Percentiles rank a stretch among this genome's conserved stretches.
Evolutionary conservation across 2,329 filamentous ascomycete genomes (phyloP).

Genomic region (Pseudogymnoascus sp.): DNA sequence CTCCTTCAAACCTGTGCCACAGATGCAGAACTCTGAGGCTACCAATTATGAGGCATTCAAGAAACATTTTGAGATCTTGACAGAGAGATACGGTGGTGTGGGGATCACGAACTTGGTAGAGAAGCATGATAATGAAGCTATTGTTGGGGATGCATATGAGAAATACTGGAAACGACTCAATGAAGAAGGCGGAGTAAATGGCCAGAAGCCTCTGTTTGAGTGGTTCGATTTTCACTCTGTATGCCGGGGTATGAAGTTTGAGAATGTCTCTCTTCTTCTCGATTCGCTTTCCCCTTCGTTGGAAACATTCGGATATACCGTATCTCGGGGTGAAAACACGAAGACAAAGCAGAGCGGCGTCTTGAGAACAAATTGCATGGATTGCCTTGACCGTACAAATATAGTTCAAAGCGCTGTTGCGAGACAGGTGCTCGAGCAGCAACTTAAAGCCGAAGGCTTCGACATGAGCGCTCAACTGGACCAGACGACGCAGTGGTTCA

Average conservation of each 20-base stretch:
- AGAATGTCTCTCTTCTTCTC: slow-evolving; percentile 80
- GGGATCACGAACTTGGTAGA: slow-evolving; percentile 83
- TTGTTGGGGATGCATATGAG: slow-evolving; percentile 73
- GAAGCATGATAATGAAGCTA: slow-evolving; percentile 73
- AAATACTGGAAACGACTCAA: slow-evolving; percentile 61
- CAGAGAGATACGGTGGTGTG: slow-evolving; percentile 63
- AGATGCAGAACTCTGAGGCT: slow-evolving; percentile 71
- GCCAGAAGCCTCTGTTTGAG: slow-evolving; percentile 59
- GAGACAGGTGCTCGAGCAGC: slow-evolving; percentile 70
- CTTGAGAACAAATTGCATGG: slow-evolving; percentile 96
- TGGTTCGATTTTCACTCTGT: slow-evolving; percentile 97
- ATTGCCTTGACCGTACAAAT: slow-evolving; percentile 92
- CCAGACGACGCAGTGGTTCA: slow-evolving; percentile 85
- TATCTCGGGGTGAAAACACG: slow-evolving; percentile 38
- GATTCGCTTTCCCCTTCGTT: slow-evolving; percentile 62
- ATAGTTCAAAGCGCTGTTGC: slow-evolving; percentile 90
- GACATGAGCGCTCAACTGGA: slow-evolving; percentile 69
- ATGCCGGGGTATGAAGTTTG: slow-evolving; percentile 95
- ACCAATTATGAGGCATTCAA: slow-evolving; percentile 73
- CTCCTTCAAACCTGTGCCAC: slow-evolving; percentile 79
- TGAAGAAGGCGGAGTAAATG: slow-evolving; percentile 46
- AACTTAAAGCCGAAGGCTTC: slow-evolving; percentile 69
- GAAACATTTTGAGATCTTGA: slow-evolving; percentile 68
- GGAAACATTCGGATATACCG: slow-evolving; percentile 64
- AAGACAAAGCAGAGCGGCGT: slow-evolving; percentile 59